These are phyloP conservation scores for Trypanosoma boissoni DNA, from an alignment of 208 protist species.

Conservation along the genomic window DNA sequence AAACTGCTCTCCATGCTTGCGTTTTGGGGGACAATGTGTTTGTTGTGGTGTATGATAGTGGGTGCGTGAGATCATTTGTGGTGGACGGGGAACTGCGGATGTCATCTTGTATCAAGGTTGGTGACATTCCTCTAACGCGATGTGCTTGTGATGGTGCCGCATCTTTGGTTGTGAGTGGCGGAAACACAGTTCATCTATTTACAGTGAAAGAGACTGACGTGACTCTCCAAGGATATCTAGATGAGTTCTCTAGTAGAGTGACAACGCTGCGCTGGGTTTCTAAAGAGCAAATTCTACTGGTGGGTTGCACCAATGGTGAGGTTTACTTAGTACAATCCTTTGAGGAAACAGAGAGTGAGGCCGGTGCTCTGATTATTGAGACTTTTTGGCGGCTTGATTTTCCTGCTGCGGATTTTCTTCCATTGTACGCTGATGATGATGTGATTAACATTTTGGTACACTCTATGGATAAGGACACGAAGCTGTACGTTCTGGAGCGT, in stretches of 20 bases:
- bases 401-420: conserved; percentile 49
- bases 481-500: conserved; percentile 79
- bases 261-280: conserved; percentile 32
- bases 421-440: conserved; percentile 42
- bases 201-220: conserved; percentile 12
- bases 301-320: conserved; percentile 59
- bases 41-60: conserved; percentile 19
- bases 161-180: conserved; percentile 19
- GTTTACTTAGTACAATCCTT: conserved; percentile 45
- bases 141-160: conserved; percentile 17
- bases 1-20: conserved; percentile 23
- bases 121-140: conserved; percentile 9
- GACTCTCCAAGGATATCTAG: not conserved
- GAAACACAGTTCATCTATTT: conserved; percentile 16
- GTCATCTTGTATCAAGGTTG: conserved; percentile 16
- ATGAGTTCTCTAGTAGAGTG: conserved; percentile 14
- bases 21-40: conserved; percentile 6
- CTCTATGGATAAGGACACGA: conserved; percentile 82
- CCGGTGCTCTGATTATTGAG: conserved; percentile 37
- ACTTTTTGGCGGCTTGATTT: conserved; percentile 80
- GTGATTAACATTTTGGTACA: conserved; percentile 68
- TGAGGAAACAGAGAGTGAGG: conserved; percentile 14
- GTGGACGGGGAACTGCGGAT: conserved; percentile 1
- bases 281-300: conserved; percentile 35
- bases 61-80: conserved; percentile 16